Percentiles rank a stretch among this genome's conserved stretches.
Evolutionary conservation across 2,329 filamentous ascomycete species (phyloP).

Genomic region (Paracoccidioides lutzii): DNA sequence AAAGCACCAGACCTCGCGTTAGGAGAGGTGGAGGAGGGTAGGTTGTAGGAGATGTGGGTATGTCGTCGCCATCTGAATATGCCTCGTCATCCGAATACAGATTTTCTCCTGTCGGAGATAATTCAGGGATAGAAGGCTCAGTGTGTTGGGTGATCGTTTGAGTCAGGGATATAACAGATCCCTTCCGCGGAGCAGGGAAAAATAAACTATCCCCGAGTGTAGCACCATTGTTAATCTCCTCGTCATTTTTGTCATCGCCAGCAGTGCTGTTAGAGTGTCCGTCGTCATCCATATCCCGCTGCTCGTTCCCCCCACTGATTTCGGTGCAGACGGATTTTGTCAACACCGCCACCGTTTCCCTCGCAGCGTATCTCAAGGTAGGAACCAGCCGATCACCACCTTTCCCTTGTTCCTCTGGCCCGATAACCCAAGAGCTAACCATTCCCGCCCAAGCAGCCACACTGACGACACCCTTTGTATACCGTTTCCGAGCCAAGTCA

Average conservation of each 20-base stretch:
- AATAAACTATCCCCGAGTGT: conserved; percentile 11
- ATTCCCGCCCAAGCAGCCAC: conserved; percentile 28
- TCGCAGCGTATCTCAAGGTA: conserved; percentile 29
- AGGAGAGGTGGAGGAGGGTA: conserved; percentile 22
- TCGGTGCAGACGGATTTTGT: conserved; percentile 30
- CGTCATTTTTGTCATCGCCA: conserved; percentile 8
- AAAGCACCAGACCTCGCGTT: conserved; percentile 25
- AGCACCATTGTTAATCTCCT: conserved; percentile 8
- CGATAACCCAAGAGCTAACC: conserved; percentile 28
- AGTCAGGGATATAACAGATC: conserved; percentile 31
- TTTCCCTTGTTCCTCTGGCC: conserved; percentile 23
- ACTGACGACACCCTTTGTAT: conserved; percentile 27
- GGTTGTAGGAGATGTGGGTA: background rate
- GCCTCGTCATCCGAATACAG: conserved; percentile 3
- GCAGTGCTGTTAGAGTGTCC: conserved; percentile 1
- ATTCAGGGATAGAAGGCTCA: conserved; percentile 17
- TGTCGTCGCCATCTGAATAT: conserved; percentile 7
- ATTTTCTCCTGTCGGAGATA: conserved; percentile 2
- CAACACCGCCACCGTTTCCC: conserved; percentile 27
- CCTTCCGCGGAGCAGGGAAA: conserved; percentile 18
- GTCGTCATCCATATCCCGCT: conserved; percentile 4
- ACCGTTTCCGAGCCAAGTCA: conserved; percentile 26
- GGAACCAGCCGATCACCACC: conserved; percentile 31
- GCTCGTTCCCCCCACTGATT: conserved; percentile 23
- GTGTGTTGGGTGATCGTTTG: conserved; percentile 27